Evolutionary conservation across 768 basidiomycete species (phyloP).

Genomic region (Pholiota molesta): DNA sequence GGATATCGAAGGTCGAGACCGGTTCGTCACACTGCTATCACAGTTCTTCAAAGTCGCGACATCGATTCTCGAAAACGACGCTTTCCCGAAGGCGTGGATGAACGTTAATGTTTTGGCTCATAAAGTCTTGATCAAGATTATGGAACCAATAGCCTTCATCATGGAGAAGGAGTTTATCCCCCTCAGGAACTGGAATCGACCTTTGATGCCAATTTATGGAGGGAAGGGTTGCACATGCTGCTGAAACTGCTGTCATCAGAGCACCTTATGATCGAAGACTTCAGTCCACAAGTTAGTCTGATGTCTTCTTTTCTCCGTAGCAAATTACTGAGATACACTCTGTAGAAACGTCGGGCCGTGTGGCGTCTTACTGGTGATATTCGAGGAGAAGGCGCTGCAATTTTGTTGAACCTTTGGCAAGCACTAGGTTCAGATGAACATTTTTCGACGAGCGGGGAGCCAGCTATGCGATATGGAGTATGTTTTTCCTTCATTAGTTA

Average conservation of each 20-base stretch:
- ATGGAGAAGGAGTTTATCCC: slow-evolving; percentile 85
- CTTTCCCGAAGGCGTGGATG: slow-evolving; percentile 90
- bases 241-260: slow-evolving; percentile 87
- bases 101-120: slow-evolving; percentile 90
- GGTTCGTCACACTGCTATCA: slow-evolving; percentile 68
- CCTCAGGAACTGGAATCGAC: slow-evolving; percentile 57
- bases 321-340: background rate
- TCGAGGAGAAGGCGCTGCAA: slow-evolving; percentile 85
- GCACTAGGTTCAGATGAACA: slow-evolving; percentile 80
- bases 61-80: slow-evolving; percentile 84
- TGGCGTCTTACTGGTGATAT: slow-evolving; percentile 98
- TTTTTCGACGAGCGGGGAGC: slow-evolving; percentile 50
- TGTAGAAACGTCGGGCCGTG: slow-evolving; percentile 89
- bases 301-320: background rate
- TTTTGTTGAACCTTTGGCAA: slow-evolving; percentile 83
- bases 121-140: slow-evolving; percentile 84
- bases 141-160: slow-evolving; percentile 79
- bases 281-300: slow-evolving; percentile 78
- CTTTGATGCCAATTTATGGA: slow-evolving; percentile 84
- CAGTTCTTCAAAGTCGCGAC: slow-evolving; percentile 81
- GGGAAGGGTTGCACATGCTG: slow-evolving; percentile 77
- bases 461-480: slow-evolving; percentile 71
- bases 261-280: slow-evolving; percentile 92
- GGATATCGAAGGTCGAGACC: slow-evolving; percentile 88
- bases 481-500: slow-evolving; percentile 6